These are phyloP conservation scores for Parmelia sp. DNA, from an alignment of 495 filamentous ascomycete genomes.

Conservation along the genomic window DNA sequence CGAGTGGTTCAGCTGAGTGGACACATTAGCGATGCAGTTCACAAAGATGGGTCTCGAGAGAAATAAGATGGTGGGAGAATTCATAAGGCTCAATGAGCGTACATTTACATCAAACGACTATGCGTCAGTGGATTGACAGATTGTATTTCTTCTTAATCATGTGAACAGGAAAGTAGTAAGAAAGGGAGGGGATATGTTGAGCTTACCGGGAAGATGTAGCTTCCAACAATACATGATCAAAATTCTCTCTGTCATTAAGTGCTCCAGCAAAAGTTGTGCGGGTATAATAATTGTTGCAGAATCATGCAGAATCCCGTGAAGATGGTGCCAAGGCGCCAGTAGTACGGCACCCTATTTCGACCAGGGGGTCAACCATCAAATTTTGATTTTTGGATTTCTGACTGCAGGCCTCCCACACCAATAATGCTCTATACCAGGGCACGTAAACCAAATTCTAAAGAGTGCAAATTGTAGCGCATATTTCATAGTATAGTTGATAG, in stretches of 20 bases:
- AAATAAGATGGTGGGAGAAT: neutral
- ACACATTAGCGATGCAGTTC: neutral
- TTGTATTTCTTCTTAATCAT: slow-evolving; percentile 47
- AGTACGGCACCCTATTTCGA: no score
- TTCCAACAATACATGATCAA: neutral
- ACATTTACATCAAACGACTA: slow-evolving; percentile 26
- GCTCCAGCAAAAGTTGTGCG: neutral
- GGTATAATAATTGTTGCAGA: no score
- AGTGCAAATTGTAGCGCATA: no score
- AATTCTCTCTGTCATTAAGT: neutral
- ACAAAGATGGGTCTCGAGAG: neutral
- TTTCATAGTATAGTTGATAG: no score
- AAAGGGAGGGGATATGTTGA: neutral
- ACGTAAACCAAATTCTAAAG: no score
- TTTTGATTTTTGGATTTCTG: no score
- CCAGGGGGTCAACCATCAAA: no score
- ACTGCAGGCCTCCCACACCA: no score
- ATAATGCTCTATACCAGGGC: no score
- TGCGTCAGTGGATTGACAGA: slow-evolving; percentile 89
- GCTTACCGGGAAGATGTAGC: neutral
- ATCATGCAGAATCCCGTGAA: no score
- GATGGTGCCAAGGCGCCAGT: no score
- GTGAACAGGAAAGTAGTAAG: neutral
- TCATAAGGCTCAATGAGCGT: slow-evolving; percentile 21
- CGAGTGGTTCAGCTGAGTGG: neutral